These are phyloP conservation scores for Termitomyces sp. DNA, from an alignment of 768 basidiomycete species.

Conservation along the genomic window DNA sequence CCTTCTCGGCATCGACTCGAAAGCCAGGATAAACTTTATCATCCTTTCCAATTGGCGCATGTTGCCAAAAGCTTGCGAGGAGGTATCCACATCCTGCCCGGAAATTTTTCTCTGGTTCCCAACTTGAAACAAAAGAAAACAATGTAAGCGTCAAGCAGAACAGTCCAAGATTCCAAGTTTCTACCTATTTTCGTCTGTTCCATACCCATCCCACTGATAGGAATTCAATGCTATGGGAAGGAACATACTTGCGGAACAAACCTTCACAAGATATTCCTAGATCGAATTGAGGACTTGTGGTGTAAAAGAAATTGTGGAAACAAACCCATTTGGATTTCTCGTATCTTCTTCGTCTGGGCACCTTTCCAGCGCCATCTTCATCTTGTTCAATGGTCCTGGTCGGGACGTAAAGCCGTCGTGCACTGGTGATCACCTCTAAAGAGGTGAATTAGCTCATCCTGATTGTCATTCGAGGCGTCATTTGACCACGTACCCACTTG, in stretches of 20 bases:
- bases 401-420: not conserved
- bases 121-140: constrained; percentile 32
- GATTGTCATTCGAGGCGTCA: not conserved
- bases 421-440: not conserved
- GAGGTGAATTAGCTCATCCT: not conserved
- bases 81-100: constrained; percentile 46
- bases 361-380: not conserved
- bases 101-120: constrained; percentile 65
- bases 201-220: not conserved
- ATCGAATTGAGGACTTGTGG: not conserved
- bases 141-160: not conserved
- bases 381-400: not conserved
- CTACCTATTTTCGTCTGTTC: not conserved
- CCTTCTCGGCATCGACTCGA: constrained; percentile 29
- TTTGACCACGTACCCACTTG: not conserved
- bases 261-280: constrained; percentile 1
- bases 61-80: constrained; percentile 56
- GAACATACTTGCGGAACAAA: not conserved
- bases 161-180: not conserved
- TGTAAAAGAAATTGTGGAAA: not conserved
- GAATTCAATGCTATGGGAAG: not conserved
- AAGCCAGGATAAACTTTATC: constrained; percentile 49
- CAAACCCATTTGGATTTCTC: not conserved
- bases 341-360: not conserved
- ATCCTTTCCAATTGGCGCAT: constrained; percentile 43